These are phyloP conservation scores for Globisporangium recalcitrans DNA, from an alignment of 352 stramenopile genomes.

Conservation along the genomic window DNA sequence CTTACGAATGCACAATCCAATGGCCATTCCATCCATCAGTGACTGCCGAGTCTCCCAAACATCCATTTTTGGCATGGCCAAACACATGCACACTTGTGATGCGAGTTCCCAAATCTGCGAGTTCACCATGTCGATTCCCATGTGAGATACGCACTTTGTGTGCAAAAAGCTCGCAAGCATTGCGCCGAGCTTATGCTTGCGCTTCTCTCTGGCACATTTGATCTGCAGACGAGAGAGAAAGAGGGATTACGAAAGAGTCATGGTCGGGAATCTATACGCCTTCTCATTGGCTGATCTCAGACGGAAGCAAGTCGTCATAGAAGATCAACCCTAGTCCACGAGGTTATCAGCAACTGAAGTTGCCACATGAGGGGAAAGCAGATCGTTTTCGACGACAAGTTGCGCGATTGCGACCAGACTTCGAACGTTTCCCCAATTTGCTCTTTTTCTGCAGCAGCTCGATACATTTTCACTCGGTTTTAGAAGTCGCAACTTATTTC, in stretches of 20 bases:
- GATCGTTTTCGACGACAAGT: not conserved
- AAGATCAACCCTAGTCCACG: conserved; percentile 8
- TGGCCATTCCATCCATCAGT: not conserved
- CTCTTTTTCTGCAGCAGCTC: not conserved
- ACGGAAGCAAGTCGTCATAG: not conserved
- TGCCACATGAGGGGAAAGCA: not conserved
- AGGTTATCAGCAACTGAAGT: conserved; percentile 5
- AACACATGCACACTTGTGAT: too few relatives aligned
- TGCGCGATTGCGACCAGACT: not conserved
- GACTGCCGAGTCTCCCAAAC: not conserved
- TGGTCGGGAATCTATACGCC: not conserved
- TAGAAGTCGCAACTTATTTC: conserved; percentile 1
- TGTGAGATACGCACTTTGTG: not conserved
- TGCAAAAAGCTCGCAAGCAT: not conserved
- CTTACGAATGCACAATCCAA: not conserved
- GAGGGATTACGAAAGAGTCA: not conserved
- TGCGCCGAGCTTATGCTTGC: too few relatives aligned
- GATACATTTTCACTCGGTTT: not conserved
- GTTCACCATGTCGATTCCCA: not conserved
- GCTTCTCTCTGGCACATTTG: not conserved
- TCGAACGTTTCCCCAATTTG: not conserved
- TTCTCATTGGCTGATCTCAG: not conserved
- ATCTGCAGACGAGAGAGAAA: not conserved
- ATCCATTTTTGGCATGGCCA: too few relatives aligned
- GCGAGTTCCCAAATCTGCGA: not conserved